Evolutionary conservation across 2,329 filamentous ascomycete species (phyloP).

Genomic region (Grosmannia huntii): DNA sequence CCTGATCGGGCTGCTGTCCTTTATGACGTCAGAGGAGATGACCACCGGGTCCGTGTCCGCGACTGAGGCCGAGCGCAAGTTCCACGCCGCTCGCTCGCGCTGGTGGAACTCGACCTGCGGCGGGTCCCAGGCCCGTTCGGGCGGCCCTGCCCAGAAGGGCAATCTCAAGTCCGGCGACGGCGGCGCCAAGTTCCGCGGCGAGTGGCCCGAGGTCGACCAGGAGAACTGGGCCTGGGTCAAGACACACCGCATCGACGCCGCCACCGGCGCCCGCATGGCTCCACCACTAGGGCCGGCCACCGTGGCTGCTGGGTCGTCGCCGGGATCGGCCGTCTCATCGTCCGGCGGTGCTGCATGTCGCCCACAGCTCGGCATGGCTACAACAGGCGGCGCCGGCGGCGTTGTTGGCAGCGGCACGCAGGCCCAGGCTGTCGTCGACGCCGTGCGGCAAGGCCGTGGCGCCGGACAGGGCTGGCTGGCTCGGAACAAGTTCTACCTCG

Average conservation of each 20-base stretch:
- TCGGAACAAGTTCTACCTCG: conserved; percentile 65
- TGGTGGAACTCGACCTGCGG: conserved; percentile 98
- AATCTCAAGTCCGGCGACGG: conserved; percentile 88
- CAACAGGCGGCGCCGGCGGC: conserved; percentile 19
- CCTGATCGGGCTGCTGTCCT: conserved; percentile 81
- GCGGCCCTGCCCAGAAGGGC: conserved; percentile 45
- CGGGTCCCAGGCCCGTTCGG: conserved; percentile 51
- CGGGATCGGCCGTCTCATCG: background rate
- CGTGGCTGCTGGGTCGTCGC: background rate
- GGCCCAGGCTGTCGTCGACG: conserved; percentile 64
- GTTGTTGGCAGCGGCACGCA: conserved; percentile 49
- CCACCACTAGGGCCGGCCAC: conserved; percentile 30
- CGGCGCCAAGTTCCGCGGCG: conserved; percentile 73
- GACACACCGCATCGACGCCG: conserved; percentile 63
- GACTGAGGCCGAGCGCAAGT: conserved; percentile 62
- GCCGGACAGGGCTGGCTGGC: conserved; percentile 73
- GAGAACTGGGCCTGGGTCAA: conserved; percentile 92
- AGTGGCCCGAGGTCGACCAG: conserved; percentile 81
- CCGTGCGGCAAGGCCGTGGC: conserved; percentile 60
- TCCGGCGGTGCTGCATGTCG: conserved; percentile 22
- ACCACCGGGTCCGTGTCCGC: conserved; percentile 82
- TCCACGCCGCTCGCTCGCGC: conserved; percentile 62
- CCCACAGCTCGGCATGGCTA: conserved; percentile 45
- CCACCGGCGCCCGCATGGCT: conserved; percentile 49
- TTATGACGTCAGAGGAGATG: conserved; percentile 99